Evolutionary conservation across 2,329 filamentous ascomycete species (phyloP), one percentile per base, ranked within the genome.

Genomic region (Hymenoscyphus fructigenus): DNA sequence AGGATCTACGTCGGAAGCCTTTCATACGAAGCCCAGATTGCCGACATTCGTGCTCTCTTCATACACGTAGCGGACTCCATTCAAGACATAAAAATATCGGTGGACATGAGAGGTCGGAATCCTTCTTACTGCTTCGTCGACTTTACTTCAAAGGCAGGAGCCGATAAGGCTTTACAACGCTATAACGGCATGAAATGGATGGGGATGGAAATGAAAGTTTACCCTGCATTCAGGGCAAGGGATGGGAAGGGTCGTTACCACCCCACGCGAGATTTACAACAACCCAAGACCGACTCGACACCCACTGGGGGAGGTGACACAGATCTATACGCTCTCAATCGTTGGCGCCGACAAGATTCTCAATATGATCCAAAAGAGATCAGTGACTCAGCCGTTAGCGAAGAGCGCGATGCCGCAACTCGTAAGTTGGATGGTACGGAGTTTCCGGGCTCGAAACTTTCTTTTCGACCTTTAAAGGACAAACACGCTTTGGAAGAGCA

Each of bases 61-160:
- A 73, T 74, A 26, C 76, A 77, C 26, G 73, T 76, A 26, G 76
- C 77, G 64, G 66, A 72, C 64, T 73, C 78, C 72, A 82, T 80
- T 68, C 81, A 84, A 68, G 84, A 85, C 57, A 84, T 91, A 68
- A 86, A 89, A 74, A 88, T 92, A 70, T 88, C 87, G 0, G 82
- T 89, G 61, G 88, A 92, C 71, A 85, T 89, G 75, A 89, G 84
- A 34, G 85, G 83, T 50, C 82, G 88, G 56, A 92, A 91, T 74
- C 88, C 88, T 0, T 89, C 87, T 44, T 91, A 91, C 78, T 92
- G 89, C 78, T 92, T 92, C 70, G 85, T 91, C 57, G 89, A 92
- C 71, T 85, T 92, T 64, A 76, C 76, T 57, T 82, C 80, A 57
- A 81, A 81, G 57, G 84, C 85, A 32, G 79, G 85, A 34, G 88